Conservation (phyloP, 1,284 basidiomycete genomes). For the Chalciporus sp. region DNA sequence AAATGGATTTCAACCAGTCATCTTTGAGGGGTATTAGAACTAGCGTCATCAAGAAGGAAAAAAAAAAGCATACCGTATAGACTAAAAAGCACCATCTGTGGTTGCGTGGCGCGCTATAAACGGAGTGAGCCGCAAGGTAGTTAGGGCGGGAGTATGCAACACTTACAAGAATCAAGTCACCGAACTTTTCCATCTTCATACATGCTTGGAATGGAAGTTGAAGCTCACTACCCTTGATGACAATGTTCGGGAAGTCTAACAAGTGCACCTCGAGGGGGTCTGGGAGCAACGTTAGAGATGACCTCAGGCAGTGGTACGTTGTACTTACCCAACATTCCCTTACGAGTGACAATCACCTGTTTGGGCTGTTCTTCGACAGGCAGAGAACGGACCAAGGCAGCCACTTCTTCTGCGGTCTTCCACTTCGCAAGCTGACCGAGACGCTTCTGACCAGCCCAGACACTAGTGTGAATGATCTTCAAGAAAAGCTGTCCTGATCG, state of each 20-base stretch:
- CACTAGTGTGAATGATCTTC: slow-evolving; percentile 99
- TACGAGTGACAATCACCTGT: slow-evolving; percentile 98
- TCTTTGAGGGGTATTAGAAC: slow-evolving; percentile 47
- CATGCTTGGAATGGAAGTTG: slow-evolving; percentile 99
- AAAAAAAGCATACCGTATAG: slow-evolving; percentile 70
- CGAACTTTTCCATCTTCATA: slow-evolving; percentile 99
- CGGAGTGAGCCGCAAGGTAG: slow-evolving; percentile 7
- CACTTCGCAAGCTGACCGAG: slow-evolving; percentile 99
- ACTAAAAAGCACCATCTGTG: slow-evolving; percentile 99
- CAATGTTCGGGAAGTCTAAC: slow-evolving; percentile 99
- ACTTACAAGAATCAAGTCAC: slow-evolving; percentile 88
- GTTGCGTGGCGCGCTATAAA: slow-evolving; percentile 85
- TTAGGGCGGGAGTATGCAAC: background rate
- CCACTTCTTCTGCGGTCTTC: slow-evolving; percentile 99
- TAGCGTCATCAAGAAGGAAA: background rate
- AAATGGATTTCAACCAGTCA: slow-evolving; percentile 99
- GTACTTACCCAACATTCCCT: slow-evolving; percentile 92
- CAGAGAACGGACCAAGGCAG: slow-evolving; percentile 93
- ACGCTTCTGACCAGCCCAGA: slow-evolving; percentile 99
- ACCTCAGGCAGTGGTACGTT: background rate
- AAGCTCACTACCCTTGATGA: slow-evolving; percentile 98
- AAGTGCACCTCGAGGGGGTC: slow-evolving; percentile 98
- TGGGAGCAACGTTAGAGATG: slow-evolving; percentile 29
- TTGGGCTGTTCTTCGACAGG: slow-evolving; percentile 99
- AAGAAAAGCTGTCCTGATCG: slow-evolving; percentile 98